Evolutionary conservation across 805 yeast species (phyloP).

Genomic region (Ogataea henricii): DNA sequence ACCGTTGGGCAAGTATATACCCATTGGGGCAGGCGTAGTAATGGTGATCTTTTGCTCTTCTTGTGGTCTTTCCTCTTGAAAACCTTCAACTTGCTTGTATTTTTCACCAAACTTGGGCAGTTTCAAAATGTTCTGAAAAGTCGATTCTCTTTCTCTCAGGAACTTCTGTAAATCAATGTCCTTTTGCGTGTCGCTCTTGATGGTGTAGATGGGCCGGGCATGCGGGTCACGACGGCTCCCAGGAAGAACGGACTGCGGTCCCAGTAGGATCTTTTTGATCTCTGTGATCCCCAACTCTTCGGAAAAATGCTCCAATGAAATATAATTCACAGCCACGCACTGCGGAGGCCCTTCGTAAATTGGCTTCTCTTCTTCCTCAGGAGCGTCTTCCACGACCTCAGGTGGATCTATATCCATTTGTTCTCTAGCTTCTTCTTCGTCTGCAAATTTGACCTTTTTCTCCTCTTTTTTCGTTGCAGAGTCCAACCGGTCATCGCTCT

Average conservation of each 20-base stretch:
- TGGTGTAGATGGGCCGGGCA: constrained; percentile 42
- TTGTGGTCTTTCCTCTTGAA: constrained; percentile 46
- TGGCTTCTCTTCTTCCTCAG: constrained; percentile 4
- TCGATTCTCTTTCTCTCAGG: constrained; percentile 28
- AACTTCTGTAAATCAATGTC: constrained; percentile 30
- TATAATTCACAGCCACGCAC: constrained; percentile 53
- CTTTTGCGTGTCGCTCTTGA: constrained; percentile 31
- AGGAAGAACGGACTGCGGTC: constrained; percentile 55
- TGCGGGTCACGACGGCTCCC: constrained; percentile 56
- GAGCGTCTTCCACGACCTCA: not conserved
- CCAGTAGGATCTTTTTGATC: constrained; percentile 53
- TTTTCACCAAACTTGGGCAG: constrained; percentile 67
- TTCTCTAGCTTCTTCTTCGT: constrained; percentile 12
- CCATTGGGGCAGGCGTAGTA: constrained; percentile 72
- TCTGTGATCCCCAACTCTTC: constrained; percentile 33
- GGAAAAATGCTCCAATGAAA: constrained; percentile 53
- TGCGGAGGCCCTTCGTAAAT: constrained; percentile 71
- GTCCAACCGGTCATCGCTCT: not conserved
- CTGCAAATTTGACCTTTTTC: constrained; percentile 19
- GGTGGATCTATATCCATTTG: not conserved
- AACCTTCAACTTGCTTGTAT: constrained; percentile 42
- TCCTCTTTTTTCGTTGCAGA: constrained; percentile 11
- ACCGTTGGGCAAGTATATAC: constrained; percentile 71
- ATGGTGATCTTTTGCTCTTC: constrained; percentile 51
- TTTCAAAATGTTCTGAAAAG: constrained; percentile 44